Conservation (phyloP, 768 basidiomycete genomes). For the Paxillus involutus region DNA sequence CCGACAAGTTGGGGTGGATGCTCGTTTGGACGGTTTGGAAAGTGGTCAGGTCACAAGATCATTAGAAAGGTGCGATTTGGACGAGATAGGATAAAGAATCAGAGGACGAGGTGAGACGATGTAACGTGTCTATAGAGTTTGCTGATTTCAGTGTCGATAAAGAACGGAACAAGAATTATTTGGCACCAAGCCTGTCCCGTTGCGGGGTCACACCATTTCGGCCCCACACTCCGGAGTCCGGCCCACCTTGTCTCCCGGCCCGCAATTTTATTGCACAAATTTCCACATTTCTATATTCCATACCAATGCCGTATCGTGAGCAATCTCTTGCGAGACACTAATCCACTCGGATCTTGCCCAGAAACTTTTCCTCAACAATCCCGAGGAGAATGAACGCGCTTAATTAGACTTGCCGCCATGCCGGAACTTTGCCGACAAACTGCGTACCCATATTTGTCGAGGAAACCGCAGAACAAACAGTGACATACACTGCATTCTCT, state of each 20-base stretch:
- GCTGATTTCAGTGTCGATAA: conserved; percentile 18
- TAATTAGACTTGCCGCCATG: neutral
- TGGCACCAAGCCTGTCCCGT: too few species aligned
- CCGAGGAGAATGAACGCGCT: neutral
- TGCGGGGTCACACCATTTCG: too few species aligned
- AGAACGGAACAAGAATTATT: conserved; percentile 1
- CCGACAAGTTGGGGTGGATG: neutral
- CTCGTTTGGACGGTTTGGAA: neutral
- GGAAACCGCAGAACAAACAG: conserved; percentile 7
- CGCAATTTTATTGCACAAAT: too few species aligned
- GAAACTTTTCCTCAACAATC: too few species aligned
- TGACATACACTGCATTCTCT: conserved; percentile 17
- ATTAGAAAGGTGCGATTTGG: conserved; percentile 27
- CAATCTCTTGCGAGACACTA: too few species aligned
- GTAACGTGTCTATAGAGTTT: conserved; percentile 15
- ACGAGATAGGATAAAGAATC: conserved; percentile 30
- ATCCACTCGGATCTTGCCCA: neutral
- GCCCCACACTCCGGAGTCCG: too few species aligned
- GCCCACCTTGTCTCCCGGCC: too few species aligned
- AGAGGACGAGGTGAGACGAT: conserved; percentile 2
- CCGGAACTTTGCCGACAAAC: neutral
- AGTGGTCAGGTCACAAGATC: conserved; percentile 28
- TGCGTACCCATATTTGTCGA: conserved; percentile 26
- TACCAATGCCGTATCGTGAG: too few species aligned
- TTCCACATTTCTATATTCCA: too few species aligned